These are phyloP conservation scores for Trichoderma reesei DNA, from an alignment of 495 filamentous ascomycete species.

Conservation along the genomic window DNA sequence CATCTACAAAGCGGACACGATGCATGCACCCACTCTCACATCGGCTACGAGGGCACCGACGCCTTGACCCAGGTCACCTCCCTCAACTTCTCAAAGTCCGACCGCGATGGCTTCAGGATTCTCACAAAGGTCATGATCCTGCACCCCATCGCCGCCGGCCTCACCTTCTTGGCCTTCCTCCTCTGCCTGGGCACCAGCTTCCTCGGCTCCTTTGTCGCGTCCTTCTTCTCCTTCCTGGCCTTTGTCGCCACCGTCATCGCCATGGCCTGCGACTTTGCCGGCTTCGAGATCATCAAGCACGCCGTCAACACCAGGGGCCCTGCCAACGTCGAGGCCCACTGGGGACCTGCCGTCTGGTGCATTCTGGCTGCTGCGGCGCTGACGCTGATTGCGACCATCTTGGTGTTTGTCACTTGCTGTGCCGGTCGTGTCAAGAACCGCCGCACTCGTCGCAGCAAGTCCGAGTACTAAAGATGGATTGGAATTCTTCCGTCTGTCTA, in stretches of 20 bases:
- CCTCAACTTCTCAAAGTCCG: constrained; percentile 32
- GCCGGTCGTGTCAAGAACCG: constrained; percentile 26
- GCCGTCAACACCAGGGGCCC: constrained; percentile 35
- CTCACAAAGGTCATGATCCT: constrained; percentile 50
- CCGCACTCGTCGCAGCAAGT: constrained; percentile 12
- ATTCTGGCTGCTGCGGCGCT: constrained; percentile 39
- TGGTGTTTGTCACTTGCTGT: constrained; percentile 52
- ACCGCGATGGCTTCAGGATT: constrained; percentile 30
- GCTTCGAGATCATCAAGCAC: constrained; percentile 42
- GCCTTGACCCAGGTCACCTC: constrained; percentile 29
- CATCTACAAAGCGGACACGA: constrained; percentile 13
- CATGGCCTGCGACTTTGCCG: constrained; percentile 46
- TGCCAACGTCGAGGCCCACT: constrained; percentile 15
- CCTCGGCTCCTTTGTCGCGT: constrained; percentile 41
- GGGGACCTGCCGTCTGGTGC: constrained; percentile 43
- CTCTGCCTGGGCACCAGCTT: constrained; percentile 43
- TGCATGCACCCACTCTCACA: constrained; percentile 31
- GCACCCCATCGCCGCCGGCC: constrained; percentile 48
- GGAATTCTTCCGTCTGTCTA: neutral
- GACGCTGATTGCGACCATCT: constrained; percentile 41
- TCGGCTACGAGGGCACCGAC: constrained; percentile 45
- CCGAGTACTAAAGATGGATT: constrained; percentile 12
- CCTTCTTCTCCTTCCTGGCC: constrained; percentile 37
- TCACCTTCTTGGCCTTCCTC: constrained; percentile 51
- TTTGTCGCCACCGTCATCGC: constrained; percentile 46